phyloP scores from a whole-genome alignment of 2,329 filamentous ascomycete genomes.

The Rhynchosporium agropyri region DNA sequence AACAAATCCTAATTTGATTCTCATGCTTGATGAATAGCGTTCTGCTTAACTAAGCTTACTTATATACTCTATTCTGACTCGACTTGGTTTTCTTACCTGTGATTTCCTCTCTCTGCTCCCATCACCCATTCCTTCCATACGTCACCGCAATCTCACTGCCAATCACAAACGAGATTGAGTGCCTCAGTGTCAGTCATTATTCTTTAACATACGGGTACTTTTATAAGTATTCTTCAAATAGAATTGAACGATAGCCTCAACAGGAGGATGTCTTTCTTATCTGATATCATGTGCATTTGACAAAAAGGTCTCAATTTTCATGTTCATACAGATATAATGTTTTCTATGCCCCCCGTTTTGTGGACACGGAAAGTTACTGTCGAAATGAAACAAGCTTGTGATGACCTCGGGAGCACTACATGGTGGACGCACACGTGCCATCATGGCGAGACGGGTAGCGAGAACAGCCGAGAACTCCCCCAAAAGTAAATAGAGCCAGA shows the following conservation, averaged over 20 bases:
- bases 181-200: constrained; percentile 5
- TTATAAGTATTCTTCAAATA: neutral
- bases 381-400: neutral
- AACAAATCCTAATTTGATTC: neutral
- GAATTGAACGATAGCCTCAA: neutral
- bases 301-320: neutral
- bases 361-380: neutral
- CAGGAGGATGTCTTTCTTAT: constrained; percentile 12
- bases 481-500: neutral
- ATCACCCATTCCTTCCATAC: neutral
- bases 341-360: neutral
- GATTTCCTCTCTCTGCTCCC: neutral
- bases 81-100: neutral
- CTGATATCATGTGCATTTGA: constrained; percentile 6
- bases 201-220: neutral
- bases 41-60: neutral
- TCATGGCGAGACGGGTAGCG: neutral
- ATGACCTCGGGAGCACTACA: neutral
- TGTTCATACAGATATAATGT: neutral
- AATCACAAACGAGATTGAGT: constrained; percentile 11
- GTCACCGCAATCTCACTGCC: constrained; percentile 10
- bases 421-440: neutral
- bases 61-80: neutral
- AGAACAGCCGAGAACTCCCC: neutral
- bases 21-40: neutral